Evolutionary conservation across 768 basidiomycete genomes (phyloP).

Genomic region (Tulasnella sp.): DNA sequence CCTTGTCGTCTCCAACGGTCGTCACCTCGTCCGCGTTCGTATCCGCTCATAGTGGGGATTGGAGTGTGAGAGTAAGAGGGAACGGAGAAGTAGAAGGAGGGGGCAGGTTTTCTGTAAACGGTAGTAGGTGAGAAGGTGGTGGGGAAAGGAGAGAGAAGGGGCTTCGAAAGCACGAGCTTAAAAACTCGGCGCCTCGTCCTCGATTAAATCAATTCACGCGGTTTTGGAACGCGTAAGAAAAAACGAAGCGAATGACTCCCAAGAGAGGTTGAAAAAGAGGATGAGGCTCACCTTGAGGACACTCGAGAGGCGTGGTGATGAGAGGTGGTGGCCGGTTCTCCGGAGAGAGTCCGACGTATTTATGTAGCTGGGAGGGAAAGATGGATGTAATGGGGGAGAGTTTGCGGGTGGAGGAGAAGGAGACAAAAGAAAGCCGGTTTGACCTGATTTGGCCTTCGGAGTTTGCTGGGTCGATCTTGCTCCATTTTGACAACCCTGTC

Average conservation of each 20-base stretch:
- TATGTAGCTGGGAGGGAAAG: not conserved
- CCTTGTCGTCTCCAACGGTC: conserved; percentile 7
- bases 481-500: not conserved
- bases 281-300: not conserved
- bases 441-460: not conserved
- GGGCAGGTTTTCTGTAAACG: not conserved
- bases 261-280: not conserved
- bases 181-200: not conserved
- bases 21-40: not conserved
- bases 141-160: not conserved
- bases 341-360: not conserved
- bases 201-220: not conserved
- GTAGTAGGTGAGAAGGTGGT: not conserved
- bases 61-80: not conserved
- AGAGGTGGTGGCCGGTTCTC: not conserved
- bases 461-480: not conserved
- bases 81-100: not conserved
- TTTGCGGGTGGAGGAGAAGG: not conserved
- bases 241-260: not conserved
- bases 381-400: not conserved
- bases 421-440: not conserved
- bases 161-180: not conserved
- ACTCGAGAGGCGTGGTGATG: not conserved
- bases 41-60: not conserved
- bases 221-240: not conserved